Evolutionary conservation across 148 eudicot species (phyloP).

Genomic region (Beta vulgaris): DNA sequence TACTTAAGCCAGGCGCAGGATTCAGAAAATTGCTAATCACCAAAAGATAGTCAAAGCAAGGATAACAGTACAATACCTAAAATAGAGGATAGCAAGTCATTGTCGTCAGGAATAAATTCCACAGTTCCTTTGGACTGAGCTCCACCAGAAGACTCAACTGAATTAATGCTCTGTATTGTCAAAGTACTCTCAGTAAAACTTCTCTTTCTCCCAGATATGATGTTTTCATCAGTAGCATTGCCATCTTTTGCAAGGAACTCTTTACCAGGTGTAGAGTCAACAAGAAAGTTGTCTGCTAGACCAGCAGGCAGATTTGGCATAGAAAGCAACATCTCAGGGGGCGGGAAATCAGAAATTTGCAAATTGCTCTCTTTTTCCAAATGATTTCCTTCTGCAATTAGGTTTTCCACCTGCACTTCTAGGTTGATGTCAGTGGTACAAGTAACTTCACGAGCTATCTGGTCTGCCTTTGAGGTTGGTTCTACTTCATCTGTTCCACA

Average conservation of each 20-base stretch:
- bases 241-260: slow-evolving; percentile 29
- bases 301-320: slow-evolving; percentile 48
- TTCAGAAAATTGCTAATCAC: background rate
- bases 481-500: slow-evolving; percentile 31
- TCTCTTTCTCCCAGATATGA: slow-evolving; percentile 65
- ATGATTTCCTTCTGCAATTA: slow-evolving; percentile 23
- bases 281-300: slow-evolving; percentile 33
- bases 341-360: slow-evolving; percentile 33
- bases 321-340: slow-evolving; percentile 32
- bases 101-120: slow-evolving; percentile 69
- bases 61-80: slow-evolving; percentile 50
- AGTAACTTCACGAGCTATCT: slow-evolving; percentile 24
- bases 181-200: slow-evolving; percentile 81
- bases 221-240: slow-evolving; percentile 41
- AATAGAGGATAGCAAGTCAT: slow-evolving; percentile 89
- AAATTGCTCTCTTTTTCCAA: slow-evolving; percentile 31
- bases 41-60: background rate
- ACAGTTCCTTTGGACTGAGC: slow-evolving; percentile 54
- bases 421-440: slow-evolving; percentile 21
- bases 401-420: slow-evolving; percentile 30
- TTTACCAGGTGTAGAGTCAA: slow-evolving; percentile 51
- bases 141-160: slow-evolving; percentile 59
- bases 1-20: background rate
- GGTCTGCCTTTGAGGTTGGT: slow-evolving; percentile 26
- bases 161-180: slow-evolving; percentile 72